Evolutionary conservation across 148 eudicot genomes (phyloP), one percentile per base, ranked within the genome.

Genomic region (Talinum fruticosum): DNA sequence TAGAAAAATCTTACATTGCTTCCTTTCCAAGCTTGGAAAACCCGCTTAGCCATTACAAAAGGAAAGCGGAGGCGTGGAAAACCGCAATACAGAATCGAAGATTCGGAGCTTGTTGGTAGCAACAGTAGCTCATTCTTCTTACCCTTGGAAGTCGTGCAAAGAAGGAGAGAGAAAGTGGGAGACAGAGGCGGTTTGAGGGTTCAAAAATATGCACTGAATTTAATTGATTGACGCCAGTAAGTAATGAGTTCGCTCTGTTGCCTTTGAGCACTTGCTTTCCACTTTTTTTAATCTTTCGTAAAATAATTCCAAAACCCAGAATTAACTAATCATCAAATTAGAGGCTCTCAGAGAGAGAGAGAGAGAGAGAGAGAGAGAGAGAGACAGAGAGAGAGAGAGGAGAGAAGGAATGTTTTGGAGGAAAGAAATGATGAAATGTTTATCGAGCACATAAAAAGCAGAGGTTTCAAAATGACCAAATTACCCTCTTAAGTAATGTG

Each of bases 1-100:
- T 19, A 62, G 2, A n/a, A 64, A 15, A 59, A 51, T 29, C 87
- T 80, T 73, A 89, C 89, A 78, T 88, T 88, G 78, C 81, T 85
- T 76, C 89, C 91, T 75, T 88, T 88, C 91, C 91, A 88, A 80
- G 80, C 85, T 79, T 88, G 81, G 72, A 83, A 88, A 36, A 85
- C 84, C 32, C 90, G 83, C 68, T 83, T 82, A 41, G 83, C 90
- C 90, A 87, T 87, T 19, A 73, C 28, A 66, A 38, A 45, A 34
- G 36, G 18, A 75, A 35, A 51, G 57, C 57, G 15, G 57, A 1
- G n/a, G 57, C 16, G 0, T 51, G 19, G 23, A 51, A 59, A 19
- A 72, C 36, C 70, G 67, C 29, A 59, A 71, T 71, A 72, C 53
- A 79, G 47, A 84, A 75, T 33, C 32, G 75, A 66, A 79, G 83